Conservation (phyloP, 352 stramenopile genomes). For the Phytophthora parvispora region DNA sequence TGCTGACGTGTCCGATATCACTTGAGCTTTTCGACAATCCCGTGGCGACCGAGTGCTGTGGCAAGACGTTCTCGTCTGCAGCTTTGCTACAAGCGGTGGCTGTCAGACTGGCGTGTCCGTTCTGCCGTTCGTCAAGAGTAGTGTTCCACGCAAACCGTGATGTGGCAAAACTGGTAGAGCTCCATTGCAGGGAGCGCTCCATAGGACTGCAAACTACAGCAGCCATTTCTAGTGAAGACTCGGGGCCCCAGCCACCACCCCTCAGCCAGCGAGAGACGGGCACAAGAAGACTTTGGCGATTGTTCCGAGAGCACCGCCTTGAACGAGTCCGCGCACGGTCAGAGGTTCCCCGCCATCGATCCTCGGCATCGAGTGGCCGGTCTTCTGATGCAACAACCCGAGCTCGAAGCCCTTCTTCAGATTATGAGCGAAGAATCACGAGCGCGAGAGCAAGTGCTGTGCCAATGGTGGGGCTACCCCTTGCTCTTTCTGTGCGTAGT, state of each 20-base stretch:
- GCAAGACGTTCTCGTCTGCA: constrained; percentile 32
- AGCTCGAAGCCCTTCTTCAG: background rate
- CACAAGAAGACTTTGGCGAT: background rate
- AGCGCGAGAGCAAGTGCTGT: background rate
- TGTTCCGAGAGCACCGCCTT: background rate
- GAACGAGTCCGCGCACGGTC: constrained; percentile 12
- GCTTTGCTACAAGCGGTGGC: constrained; percentile 15
- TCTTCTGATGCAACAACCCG: background rate
- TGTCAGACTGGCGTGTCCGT: constrained; percentile 11
- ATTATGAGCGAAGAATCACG: background rate
- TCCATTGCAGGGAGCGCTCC: constrained; percentile 22
- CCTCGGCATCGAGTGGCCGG: background rate
- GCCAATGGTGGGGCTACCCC: background rate
- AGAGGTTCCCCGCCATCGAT: constrained; percentile 3
- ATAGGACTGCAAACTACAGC: constrained; percentile 7
- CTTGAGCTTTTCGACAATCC: constrained; percentile 36
- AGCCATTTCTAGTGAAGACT: background rate
- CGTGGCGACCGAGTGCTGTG: constrained; percentile 29
- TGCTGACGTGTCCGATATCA: constrained; percentile 31
- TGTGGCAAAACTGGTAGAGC: constrained; percentile 28
- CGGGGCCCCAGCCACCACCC: no score
- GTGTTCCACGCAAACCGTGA: constrained; percentile 15
- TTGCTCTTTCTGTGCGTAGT: background rate
- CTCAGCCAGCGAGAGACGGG: background rate
- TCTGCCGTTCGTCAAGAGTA: constrained; percentile 22